Conservation (phyloP, 768 basidiomycete species). For the Suillus luteus region DNA sequence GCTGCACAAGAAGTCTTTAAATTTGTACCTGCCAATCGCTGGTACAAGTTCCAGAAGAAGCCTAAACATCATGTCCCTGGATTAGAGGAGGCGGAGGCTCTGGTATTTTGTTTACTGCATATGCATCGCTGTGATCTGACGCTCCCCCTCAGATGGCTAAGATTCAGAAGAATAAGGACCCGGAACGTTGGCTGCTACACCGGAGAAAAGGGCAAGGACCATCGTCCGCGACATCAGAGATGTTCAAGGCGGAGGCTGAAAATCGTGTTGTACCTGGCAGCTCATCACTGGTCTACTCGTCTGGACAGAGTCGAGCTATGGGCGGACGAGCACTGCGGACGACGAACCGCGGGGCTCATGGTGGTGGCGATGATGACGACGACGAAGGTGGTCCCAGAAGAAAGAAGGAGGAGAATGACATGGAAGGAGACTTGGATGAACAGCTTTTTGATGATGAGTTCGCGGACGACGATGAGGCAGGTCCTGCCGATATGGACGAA, state of each 20-base stretch:
- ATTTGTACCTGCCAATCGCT: constrained; percentile 84
- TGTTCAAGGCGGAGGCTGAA: constrained; percentile 68
- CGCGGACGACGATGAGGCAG: constrained; percentile 85
- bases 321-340: constrained; percentile 67
- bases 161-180: constrained; percentile 74
- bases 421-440: constrained; percentile 83
- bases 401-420: constrained; percentile 63
- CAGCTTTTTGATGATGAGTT: constrained; percentile 82
- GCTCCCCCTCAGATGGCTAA: constrained; percentile 33
- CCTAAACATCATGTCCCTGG: constrained; percentile 72
- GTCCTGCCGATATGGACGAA: constrained; percentile 72
- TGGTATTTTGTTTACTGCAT: constrained; percentile 44
- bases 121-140: background rate
- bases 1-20: constrained; percentile 81
- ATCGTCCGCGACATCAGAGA: constrained; percentile 63
- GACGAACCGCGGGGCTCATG: constrained; percentile 66
- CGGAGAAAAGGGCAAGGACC: constrained; percentile 59
- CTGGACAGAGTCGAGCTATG: constrained; percentile 62
- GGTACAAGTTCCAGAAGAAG: constrained; percentile 93
- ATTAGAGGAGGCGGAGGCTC: constrained; percentile 66
- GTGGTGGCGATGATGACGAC: constrained; percentile 70
- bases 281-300: constrained; percentile 48
- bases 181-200: constrained; percentile 68
- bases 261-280: constrained; percentile 43
- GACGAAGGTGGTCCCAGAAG: constrained; percentile 57